Evolutionary conservation across 345 rosid species (phyloP), one percentile per base, ranked within the genome.

Genomic region (Diplotaxis tenuifolia): DNA sequence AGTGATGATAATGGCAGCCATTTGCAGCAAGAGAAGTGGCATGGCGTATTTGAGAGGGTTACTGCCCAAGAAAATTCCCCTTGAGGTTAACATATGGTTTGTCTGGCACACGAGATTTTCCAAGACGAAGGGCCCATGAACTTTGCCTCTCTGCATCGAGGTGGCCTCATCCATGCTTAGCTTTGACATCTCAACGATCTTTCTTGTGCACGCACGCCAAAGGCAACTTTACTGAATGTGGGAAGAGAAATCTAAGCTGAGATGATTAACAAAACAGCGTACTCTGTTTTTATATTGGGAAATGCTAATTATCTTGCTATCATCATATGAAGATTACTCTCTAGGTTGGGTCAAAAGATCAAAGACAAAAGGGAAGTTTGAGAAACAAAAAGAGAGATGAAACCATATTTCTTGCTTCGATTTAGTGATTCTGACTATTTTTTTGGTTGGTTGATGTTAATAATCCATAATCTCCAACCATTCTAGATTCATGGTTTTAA

Each of bases 11-110:
- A 79, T 79, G 54, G 7, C 20, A 11, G 63, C 29, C 65, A 79
- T 66, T 70, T 79, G 82, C 3, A 70, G 1, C 49, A 79, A 65
- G 25, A 79, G 40, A 52, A 75, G 36, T 22, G 82, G 82, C 68
- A 75, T 15, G 0, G 79, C 47, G 32, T 79, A 79, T 34, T 66
- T 66, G 25, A 79, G 9, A 53, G 82, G 79, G 12, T 79, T 47
- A 79, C 76, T 64, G 7, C 79, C 73, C 6, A 79, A 65, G 60
- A 74, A 79, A 40, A 75, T 28, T 0, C 76, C 79, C 2, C 32
- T 75, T 18, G 79, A 74, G 15, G 75, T 70, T 29, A 70, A 36
- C 76, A 74, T 58, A 21, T 79, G 65, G 10, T 31, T 7, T 40
- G 22, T 65, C 2, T 75, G 66, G 55, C 82, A 79, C 12, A 70